Evolutionary conservation across 78 protist species (phyloP).

Genomic region (Pelomyxa schiedti): DNA sequence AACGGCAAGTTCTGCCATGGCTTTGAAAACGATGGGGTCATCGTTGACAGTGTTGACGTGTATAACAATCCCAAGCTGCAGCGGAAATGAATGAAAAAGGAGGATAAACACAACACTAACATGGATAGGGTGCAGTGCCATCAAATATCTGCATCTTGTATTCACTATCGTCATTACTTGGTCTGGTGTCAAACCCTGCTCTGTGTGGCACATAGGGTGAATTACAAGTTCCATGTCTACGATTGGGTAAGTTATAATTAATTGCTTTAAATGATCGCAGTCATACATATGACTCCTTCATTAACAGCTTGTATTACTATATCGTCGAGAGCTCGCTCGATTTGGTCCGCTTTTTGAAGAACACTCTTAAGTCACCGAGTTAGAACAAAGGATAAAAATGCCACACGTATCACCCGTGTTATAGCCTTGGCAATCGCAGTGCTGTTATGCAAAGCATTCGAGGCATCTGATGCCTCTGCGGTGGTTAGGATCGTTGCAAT

Average conservation of each 20-base stretch:
- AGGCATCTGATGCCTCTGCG: too few species aligned
- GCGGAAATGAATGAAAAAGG: too few species aligned
- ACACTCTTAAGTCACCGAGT: too few species aligned
- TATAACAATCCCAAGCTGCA: slow-evolving; percentile 28
- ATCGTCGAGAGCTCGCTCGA: slow-evolving; percentile 48
- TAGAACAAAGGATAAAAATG: too few species aligned
- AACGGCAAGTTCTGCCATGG: slow-evolving; percentile 37
- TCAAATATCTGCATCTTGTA: neutral
- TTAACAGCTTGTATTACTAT: slow-evolving; percentile 15
- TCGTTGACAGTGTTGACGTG: slow-evolving; percentile 16
- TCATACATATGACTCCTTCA: slow-evolving; percentile 28
- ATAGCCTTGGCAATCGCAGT: too few species aligned
- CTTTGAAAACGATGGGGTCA: slow-evolving; percentile 36
- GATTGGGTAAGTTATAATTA: too few species aligned
- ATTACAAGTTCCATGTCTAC: slow-evolving; percentile 14
- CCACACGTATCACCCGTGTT: too few species aligned
- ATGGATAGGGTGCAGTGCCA: neutral
- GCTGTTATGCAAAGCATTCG: too few species aligned
- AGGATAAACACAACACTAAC: too few species aligned
- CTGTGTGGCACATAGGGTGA: slow-evolving; percentile 33
- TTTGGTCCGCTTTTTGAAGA: slow-evolving; percentile 39
- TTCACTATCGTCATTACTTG: slow-evolving; percentile 12
- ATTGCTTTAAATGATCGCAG: too few species aligned
- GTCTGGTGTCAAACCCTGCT: slow-evolving; percentile 2
- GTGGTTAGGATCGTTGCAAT: too few species aligned